These are phyloP conservation scores for Vitellaria paradoxa DNA, from an alignment of 179 eudicot species.

Conservation along the genomic window DNA sequence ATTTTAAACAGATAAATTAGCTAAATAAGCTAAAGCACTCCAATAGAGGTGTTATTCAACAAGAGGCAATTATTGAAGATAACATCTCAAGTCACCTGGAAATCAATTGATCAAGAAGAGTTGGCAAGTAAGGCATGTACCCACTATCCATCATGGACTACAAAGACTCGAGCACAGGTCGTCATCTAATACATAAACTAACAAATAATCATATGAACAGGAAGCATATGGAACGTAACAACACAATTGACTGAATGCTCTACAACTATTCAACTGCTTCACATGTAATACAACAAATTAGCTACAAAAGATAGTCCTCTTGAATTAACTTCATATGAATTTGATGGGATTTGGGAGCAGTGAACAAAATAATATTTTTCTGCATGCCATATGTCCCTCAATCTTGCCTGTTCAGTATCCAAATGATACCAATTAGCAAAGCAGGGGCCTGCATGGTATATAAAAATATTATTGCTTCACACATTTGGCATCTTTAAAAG, in stretches of 20 bases:
- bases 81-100: background rate
- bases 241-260: background rate
- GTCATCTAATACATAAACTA: no score
- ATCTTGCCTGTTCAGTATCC: background rate
- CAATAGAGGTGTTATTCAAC: background rate
- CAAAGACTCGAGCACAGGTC: background rate
- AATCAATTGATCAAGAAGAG: background rate
- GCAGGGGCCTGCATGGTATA: background rate
- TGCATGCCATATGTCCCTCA: background rate
- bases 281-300: background rate
- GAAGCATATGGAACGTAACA: background rate
- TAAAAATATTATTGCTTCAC: background rate
- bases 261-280: background rate
- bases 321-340: background rate
- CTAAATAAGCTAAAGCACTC: background rate
- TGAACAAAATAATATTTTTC: background rate
- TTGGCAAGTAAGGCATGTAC: background rate
- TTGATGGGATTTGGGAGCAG: background rate
- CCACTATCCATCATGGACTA: background rate
- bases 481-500: background rate
- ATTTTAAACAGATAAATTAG: background rate
- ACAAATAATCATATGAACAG: background rate
- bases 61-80: background rate
- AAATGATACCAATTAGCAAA: background rate
- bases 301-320: no score